Evolutionary conservation across 495 filamentous ascomycete genomes (phyloP).

Genomic region (Aspergillus haitiensis): DNA sequence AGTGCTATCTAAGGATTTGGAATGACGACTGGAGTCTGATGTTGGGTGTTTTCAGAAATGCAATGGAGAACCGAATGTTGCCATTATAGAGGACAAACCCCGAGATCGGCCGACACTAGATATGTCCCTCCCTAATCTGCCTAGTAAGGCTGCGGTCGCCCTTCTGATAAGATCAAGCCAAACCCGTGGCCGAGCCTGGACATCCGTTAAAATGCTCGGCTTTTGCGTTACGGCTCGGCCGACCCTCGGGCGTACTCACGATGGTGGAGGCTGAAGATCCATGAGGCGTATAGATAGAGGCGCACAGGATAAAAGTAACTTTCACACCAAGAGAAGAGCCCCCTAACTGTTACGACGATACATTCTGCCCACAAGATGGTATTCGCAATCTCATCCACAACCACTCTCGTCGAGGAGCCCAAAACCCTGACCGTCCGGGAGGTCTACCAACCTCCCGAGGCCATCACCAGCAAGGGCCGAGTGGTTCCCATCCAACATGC

Average conservation of each 20-base stretch:
- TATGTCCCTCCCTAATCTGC: not conserved
- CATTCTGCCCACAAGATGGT: not conserved
- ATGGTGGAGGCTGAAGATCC: not conserved
- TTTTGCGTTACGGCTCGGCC: not conserved
- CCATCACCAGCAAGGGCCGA: constrained; percentile 5
- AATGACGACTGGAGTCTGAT: not conserved
- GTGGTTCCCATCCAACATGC: constrained; percentile 8
- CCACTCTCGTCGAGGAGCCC: constrained; percentile 3
- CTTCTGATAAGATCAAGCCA: too few species aligned
- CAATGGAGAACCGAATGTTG: not conserved
- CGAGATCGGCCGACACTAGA: not conserved
- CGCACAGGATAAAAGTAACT: not conserved
- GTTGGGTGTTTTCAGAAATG: not conserved
- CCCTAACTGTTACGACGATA: not conserved
- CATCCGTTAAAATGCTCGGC: not conserved
- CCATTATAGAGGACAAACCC: not conserved
- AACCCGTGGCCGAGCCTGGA: too few species aligned
- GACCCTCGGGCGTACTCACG: not conserved
- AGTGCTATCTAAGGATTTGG: not conserved
- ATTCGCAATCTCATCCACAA: constrained; percentile 9
- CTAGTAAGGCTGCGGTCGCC: too few species aligned
- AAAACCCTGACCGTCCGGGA: constrained; percentile 9
- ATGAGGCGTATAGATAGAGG: not conserved
- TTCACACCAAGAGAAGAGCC: not conserved
- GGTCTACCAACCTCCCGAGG: constrained; percentile 1